phyloP scores from a whole-genome alignment of 345 rosid genomes.

The Carallia pectinifolia region DNA sequence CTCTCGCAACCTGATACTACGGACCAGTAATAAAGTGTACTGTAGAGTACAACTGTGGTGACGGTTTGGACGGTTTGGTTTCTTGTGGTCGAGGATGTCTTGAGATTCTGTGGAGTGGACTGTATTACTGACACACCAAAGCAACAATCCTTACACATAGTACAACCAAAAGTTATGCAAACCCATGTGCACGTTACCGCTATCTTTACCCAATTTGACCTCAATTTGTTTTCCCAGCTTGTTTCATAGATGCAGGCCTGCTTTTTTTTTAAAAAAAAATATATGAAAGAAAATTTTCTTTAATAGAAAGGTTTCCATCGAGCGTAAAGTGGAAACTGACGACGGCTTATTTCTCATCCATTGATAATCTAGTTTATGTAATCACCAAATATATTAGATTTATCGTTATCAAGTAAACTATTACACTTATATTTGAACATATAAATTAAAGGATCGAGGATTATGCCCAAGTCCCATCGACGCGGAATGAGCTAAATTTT shows the following conservation, averaged over 20 bases:
- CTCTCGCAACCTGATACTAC: slow-evolving; percentile 30
- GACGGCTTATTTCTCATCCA: too few relatives aligned
- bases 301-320: too few relatives aligned
- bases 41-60: slow-evolving; percentile 27
- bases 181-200: slow-evolving; percentile 33
- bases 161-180: slow-evolving; percentile 18
- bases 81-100: slow-evolving; percentile 23
- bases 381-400: too few relatives aligned
- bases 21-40: slow-evolving; percentile 26
- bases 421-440: too few relatives aligned
- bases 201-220: slow-evolving; percentile 29
- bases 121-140: background rate
- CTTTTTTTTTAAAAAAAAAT: too few relatives aligned
- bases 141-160: slow-evolving; percentile 7
- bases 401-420: too few relatives aligned
- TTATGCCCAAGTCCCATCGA: too few relatives aligned
- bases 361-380: too few relatives aligned
- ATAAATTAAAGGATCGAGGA: too few relatives aligned
- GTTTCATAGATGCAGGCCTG: background rate
- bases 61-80: slow-evolving; percentile 33
- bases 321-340: too few relatives aligned
- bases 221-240: background rate
- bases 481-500: too few relatives aligned
- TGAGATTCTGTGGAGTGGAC: slow-evolving; percentile 31
- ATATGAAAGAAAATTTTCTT: too few relatives aligned